Base-by-base conservation (phyloP, 108 stramenopile genomes). In the Cyclotella sp. region DNA sequence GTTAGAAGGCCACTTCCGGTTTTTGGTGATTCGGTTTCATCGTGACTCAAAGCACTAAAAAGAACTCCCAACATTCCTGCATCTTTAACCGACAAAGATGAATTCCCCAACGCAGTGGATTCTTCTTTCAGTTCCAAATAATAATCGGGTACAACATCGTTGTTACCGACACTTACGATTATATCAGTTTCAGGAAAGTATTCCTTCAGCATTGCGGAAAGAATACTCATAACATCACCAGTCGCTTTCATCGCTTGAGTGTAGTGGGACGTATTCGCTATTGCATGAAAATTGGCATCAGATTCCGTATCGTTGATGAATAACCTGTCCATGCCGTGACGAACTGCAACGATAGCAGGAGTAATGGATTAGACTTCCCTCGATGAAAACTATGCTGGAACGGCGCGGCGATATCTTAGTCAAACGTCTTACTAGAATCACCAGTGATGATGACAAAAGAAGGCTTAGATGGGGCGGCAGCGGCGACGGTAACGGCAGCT, bases 131-230 rank as follows among this genome's bases (percentile, higher is more conserved):
- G 22, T 61, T 87, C 63, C 39, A 90, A 30, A 55, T 88, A 88
- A 60, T 93, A 93, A 72, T 93, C 92, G 0, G 90, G 89, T 10
- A 79, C 84, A 7, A 90, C 78, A 70, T 91, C 92, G 67, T 93
- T 93, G 68, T 93, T 93, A 44, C 92, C 92, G 12, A 93, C n/a
- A 13, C 73, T 59, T 14, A 83, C 58, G 41, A 93, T 61, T 19
- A 90, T 68, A 11, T 72, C 46, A 40, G 69, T 44, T 47, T 74
- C 45, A 9, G 76, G 81, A 66, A 55, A 68, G 34, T 60, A 60
- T 27, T 58, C 54, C 1, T 27, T 4, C 13, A 71, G 14, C 9
- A 54, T 49, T 22, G 46, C 11, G 10, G 42, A 40, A 10, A 81
- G 55, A 10, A 57, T 69, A 43, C 51, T 21, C 18, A 90, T 27